Evolutionary conservation across 2,329 filamentous ascomycete species (phyloP).

Genomic region (Thielaviopsis musarum): DNA sequence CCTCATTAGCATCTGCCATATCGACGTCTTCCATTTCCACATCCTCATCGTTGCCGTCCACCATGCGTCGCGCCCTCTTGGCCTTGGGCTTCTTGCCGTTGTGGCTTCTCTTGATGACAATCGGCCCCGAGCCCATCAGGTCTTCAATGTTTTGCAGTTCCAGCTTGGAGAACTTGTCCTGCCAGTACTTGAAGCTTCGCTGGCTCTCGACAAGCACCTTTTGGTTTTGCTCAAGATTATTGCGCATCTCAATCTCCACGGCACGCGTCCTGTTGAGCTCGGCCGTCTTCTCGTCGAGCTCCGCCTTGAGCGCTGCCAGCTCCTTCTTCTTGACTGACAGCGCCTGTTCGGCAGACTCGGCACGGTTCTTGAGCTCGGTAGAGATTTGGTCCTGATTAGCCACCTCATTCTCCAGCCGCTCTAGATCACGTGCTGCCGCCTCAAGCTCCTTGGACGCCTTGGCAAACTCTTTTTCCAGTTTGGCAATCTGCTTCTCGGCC

Average conservation of each 20-base stretch:
- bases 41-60: slow-evolving; percentile 15
- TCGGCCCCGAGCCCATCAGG: slow-evolving; percentile 27
- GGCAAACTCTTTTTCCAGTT: slow-evolving; percentile 67
- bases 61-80: neutral
- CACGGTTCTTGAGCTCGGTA: slow-evolving; percentile 52
- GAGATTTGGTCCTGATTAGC: slow-evolving; percentile 60
- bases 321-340: slow-evolving; percentile 67
- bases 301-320: slow-evolving; percentile 60
- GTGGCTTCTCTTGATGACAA: slow-evolving; percentile 6
- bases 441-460: slow-evolving; percentile 70
- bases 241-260: slow-evolving; percentile 92
- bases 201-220: slow-evolving; percentile 78
- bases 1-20: slow-evolving; percentile 13
- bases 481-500: slow-evolving; percentile 78
- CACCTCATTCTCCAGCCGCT: slow-evolving; percentile 63
- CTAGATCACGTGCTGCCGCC: slow-evolving; percentile 52
- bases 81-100: slow-evolving; percentile 6
- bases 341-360: slow-evolving; percentile 67
- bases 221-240: slow-evolving; percentile 91
- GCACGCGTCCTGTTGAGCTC: slow-evolving; percentile 82
- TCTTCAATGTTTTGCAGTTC: slow-evolving; percentile 65
- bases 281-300: slow-evolving; percentile 70
- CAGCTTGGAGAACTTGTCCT: slow-evolving; percentile 77
- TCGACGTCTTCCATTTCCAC: slow-evolving; percentile 12
- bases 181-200: slow-evolving; percentile 69